phyloP scores from a whole-genome alignment of 768 basidiomycete species.

The Pulveroboletus sp. region DNA sequence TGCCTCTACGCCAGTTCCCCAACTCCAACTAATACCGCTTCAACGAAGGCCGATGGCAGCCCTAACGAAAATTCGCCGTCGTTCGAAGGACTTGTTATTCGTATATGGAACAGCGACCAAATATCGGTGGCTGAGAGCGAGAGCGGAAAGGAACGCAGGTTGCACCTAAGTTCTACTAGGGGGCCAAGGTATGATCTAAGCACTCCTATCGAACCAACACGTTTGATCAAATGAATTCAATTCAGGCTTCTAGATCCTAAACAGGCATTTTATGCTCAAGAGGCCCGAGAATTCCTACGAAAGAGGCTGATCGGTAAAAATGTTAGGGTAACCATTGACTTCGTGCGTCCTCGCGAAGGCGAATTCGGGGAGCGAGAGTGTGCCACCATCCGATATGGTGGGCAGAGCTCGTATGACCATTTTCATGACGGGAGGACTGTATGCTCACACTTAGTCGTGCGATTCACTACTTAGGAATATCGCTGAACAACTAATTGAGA shows the following conservation, averaged over 20 bases:
- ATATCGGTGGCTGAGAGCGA: conserved; percentile 76
- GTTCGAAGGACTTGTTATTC: conserved; percentile 80
- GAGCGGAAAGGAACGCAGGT: conserved; percentile 65
- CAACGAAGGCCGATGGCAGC: conserved; percentile 45
- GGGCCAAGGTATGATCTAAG: conserved; percentile 62
- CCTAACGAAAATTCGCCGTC: conserved; percentile 41
- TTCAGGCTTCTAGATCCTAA: conserved; percentile 77
- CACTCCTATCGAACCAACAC: neutral
- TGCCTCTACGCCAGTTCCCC: conserved; percentile 63
- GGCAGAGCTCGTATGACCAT: conserved; percentile 62
- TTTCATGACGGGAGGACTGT: neutral
- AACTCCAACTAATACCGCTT: conserved; percentile 26
- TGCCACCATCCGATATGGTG: conserved; percentile 82
- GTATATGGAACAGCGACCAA: conserved; percentile 92
- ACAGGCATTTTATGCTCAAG: conserved; percentile 82
- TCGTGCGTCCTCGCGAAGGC: conserved; percentile 85
- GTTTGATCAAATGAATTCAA: conserved; percentile 4
- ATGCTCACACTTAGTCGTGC: conserved; percentile 4
- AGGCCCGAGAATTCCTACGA: conserved; percentile 89
- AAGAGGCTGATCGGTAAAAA: conserved; percentile 89
- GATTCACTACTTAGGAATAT: conserved; percentile 56
- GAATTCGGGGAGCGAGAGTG: conserved; percentile 93
- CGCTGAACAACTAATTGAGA: conserved; percentile 90
- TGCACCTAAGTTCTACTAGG: conserved; percentile 86
- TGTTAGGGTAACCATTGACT: conserved; percentile 82